Evolutionary conservation across 2,329 filamentous ascomycete species (phyloP), one percentile per base, ranked within the genome.

Genomic region (Colletotrichum tofieldiae): DNA sequence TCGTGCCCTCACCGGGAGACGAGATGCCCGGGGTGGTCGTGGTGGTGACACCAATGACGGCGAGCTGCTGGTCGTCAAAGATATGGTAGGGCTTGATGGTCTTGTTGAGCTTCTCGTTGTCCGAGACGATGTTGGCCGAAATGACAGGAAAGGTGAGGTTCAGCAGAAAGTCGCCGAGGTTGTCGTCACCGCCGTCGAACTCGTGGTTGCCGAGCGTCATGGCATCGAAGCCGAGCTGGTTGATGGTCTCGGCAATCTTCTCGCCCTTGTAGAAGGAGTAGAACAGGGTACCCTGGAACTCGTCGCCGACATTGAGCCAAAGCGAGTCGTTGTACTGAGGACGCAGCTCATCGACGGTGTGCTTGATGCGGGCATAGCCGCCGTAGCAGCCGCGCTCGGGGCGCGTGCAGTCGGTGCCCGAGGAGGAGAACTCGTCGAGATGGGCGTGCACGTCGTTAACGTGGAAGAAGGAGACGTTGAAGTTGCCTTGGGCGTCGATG

Each of bases 151-250:
- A 92, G 0, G 89, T 92, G 66, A 93, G 78, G 77, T 92, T 92
- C 64, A 85, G 80, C 45, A 93, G 79, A 76, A 92, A 93, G 35
- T 86, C 83, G 54, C 89, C 91, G 0, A 93, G 85, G 78, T 87
- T 81, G 65, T 91, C 89, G 69, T 92, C 90, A 49, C 91, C 91
- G 6, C 85, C 88, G 75, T 93, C 91, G 78, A 90, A 93, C 78
- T 92, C 91, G 76, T 92, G 90, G 81, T 92, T 92, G 20, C 90
- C 90, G 1, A 92, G 81, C 0, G 90, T 92, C 90, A 93, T 92
- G 75, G 88, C 89, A 73, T 92, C 89, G 75, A 93, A 92, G n/a
- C 87, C 86, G 61, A 93, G 82, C 77, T 90, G 85, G 74, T 93
- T 93, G 72, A 93, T 81, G 0, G 88, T 90, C 76, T 91, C 87